phyloP scores from a whole-genome alignment of 345 rosid species.

The Lumnitzera racemosa region DNA sequence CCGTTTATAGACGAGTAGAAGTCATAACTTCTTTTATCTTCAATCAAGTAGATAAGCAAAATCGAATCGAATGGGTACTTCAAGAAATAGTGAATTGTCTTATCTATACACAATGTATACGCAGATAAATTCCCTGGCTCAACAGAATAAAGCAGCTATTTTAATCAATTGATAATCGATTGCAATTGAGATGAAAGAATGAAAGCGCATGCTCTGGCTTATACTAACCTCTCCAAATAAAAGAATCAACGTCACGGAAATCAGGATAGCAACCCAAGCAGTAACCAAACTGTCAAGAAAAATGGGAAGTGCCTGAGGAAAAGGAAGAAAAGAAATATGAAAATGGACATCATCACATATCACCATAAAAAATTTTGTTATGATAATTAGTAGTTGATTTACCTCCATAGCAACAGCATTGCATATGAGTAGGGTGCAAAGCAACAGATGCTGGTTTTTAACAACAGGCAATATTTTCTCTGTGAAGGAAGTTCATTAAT shows the following conservation, averaged over 20 bases:
- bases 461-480: constrained; percentile 60
- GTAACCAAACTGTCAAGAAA: constrained; percentile 50
- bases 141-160: too few species aligned
- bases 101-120: background rate
- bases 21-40: too few species aligned
- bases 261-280: constrained; percentile 54
- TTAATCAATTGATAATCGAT: too few species aligned
- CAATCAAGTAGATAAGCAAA: background rate
- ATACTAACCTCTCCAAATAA: constrained; percentile 55
- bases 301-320: constrained; percentile 55
- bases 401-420: constrained; percentile 87
- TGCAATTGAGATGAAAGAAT: too few species aligned
- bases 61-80: too few species aligned
- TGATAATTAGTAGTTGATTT: background rate
- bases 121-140: background rate
- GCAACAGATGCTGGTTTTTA: constrained; percentile 48
- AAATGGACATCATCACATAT: background rate
- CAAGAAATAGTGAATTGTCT: too few species aligned
- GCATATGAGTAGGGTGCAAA: constrained; percentile 56
- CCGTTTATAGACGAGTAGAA: background rate
- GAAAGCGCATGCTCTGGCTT: background rate
- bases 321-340: background rate
- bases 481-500: constrained; percentile 9
- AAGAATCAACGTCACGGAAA: constrained; percentile 58
- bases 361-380: background rate